phyloP scores from a whole-genome alignment of 106 monocot species.

The Dendrobium chrysotoxum region DNA sequence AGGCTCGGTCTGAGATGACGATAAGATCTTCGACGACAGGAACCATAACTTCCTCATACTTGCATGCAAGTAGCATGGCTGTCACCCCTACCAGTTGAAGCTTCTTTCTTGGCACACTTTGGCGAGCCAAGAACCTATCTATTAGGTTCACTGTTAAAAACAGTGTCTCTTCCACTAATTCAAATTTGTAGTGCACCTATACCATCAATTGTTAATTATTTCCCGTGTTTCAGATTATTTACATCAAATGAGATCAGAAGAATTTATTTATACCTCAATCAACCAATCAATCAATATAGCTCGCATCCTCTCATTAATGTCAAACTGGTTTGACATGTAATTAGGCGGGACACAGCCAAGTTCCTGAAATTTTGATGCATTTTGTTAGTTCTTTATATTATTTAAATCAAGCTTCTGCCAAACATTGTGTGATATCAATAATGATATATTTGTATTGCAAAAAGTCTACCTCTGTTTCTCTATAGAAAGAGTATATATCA shows the following conservation, averaged over 20 bases:
- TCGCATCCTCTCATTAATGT: constrained; percentile 90
- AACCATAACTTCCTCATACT: constrained; percentile 90
- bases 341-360: constrained; percentile 45
- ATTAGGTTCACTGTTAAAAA: constrained; percentile 84
- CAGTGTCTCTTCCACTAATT: constrained; percentile 88
- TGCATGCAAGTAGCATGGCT: constrained; percentile 93
- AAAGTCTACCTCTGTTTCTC: constrained; percentile 50
- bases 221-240: not conserved
- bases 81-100: constrained; percentile 91
- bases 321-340: constrained; percentile 81
- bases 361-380: constrained; percentile 17
- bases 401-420: not conserved
- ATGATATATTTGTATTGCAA: not conserved
- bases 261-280: constrained; percentile 60
- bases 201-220: not conserved
- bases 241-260: not conserved
- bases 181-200: constrained; percentile 97
- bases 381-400: not conserved
- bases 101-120: constrained; percentile 73
- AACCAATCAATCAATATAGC: constrained; percentile 93
- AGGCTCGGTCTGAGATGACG: constrained; percentile 75
- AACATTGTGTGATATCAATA: not conserved
- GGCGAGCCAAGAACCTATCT: constrained; percentile 68
- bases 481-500: constrained; percentile 56
- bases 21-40: constrained; percentile 85